Conservation (phyloP, 2,329 filamentous ascomycete species). For the Ophiosphaerella narmari region DNA sequence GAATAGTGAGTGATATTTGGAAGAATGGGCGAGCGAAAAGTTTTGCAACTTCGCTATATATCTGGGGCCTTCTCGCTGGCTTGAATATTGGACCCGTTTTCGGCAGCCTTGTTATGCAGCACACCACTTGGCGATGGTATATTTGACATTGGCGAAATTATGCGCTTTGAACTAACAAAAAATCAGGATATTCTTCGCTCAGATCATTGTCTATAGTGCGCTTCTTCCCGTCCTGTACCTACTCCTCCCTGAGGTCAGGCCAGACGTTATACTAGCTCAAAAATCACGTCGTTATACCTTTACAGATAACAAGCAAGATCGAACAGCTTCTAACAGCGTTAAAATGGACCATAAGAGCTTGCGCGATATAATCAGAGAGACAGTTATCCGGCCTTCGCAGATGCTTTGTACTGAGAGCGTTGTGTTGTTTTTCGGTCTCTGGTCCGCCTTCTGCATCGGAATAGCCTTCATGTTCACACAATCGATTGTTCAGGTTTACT, state of each 20-base stretch:
- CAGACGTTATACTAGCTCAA: constrained; percentile 51
- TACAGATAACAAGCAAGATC: constrained; percentile 24
- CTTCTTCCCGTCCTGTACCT: constrained; percentile 50
- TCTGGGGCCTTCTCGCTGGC: constrained; percentile 50
- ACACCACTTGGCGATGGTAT: constrained; percentile 50
- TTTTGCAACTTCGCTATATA: constrained; percentile 51
- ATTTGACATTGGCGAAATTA: constrained; percentile 7
- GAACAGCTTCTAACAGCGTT: constrained; percentile 35
- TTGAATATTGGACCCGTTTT: constrained; percentile 53
- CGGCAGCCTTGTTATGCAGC: constrained; percentile 46
- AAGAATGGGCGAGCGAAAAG: constrained; percentile 45
- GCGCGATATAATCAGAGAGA: constrained; percentile 39
- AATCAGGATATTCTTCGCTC: constrained; percentile 51
- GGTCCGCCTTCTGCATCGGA: constrained; percentile 55
- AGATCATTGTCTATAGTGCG: constrained; percentile 53
- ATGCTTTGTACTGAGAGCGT: constrained; percentile 58
- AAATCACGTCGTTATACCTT: constrained; percentile 40
- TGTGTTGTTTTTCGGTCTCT: constrained; percentile 54
- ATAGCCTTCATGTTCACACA: constrained; percentile 57
- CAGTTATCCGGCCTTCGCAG: constrained; percentile 44
- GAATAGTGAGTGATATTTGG: constrained; percentile 46
- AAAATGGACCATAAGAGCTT: constrained; percentile 44
- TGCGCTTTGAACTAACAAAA: constrained; percentile 15
- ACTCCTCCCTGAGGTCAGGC: constrained; percentile 54
- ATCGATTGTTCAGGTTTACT: constrained; percentile 52